Base-by-base conservation (phyloP, 177 flowering plant genomes). In the Tripterygium wilfordii region DNA sequence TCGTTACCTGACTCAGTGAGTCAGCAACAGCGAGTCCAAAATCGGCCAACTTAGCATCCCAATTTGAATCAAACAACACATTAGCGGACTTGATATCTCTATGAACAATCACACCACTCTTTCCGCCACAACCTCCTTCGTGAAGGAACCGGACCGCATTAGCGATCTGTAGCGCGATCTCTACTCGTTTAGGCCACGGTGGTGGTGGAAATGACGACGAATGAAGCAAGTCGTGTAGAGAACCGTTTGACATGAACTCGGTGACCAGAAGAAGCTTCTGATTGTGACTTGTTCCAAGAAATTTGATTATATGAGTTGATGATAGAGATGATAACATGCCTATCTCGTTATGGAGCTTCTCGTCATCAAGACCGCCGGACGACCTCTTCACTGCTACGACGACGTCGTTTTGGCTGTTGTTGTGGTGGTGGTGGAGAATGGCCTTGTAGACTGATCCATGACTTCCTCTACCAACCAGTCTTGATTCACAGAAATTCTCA, bases 401-500 rank as follows among this genome's bases (percentile, higher is more conserved):
- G n/a, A n/a, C n/a, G n/a, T n/a, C n/a, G n/a, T n/a, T n/a, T n/a
- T n/a, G n/a, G n/a, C n/a, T n/a, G n/a, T n/a, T n/a, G n/a, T n/a
- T n/a, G 5, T 42, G 41, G 21, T 67, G 55, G 13, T 64, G 61
- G 5, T 42, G 20, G 31, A 83, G 77, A 22, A 45, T 20, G 17
- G 60, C 95, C 42, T 63, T 68, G 72, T 80, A 83, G 49, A 86
- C 75, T 36, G 64, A 64, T 19, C 90, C 90, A 55, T 86, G 88
- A 78, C 91, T 83, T 35, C 95, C 95, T 69, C 64, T 77, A 5
- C 95, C 95, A 1, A 86, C 47, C 10, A 83, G 64, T 5, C 45
- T 37, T 4, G 74, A 41, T 0, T 65, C 49, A 2, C 79, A 78
- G 77, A 83, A 86, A 43, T 63, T 58, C 0, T 72, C 45, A 0